phyloP scores from a whole-genome alignment of 164 flowering plant genomes.

The Tetrastigma voinierianum region DNA sequence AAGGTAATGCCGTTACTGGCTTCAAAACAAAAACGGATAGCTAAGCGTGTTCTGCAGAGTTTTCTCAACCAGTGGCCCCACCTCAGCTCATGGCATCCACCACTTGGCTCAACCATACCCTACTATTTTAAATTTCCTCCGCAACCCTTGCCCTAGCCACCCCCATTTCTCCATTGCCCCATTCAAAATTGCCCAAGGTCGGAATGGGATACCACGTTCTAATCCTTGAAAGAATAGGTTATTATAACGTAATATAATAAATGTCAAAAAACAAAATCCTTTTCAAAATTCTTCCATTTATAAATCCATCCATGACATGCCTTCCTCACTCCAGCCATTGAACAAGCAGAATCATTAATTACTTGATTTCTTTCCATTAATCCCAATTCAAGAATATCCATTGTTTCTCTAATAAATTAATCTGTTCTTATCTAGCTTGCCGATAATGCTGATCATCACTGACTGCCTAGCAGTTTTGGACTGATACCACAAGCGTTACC shows the following conservation, averaged over 20 bases:
- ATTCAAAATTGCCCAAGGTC: too few species aligned
- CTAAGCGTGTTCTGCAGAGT: constrained; percentile 19
- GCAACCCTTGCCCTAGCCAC: neutral
- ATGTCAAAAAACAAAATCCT: too few species aligned
- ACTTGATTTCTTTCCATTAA: neutral
- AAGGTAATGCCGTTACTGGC: constrained; percentile 59
- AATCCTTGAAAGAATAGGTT: too few species aligned
- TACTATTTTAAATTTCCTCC: neutral
- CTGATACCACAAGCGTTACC: neutral
- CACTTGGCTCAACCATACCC: neutral
- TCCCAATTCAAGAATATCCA: neutral
- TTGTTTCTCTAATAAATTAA: neutral
- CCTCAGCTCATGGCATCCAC: neutral
- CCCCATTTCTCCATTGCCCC: too few species aligned
- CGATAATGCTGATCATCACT: neutral
- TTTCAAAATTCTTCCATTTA: neutral
- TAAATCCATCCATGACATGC: neutral
- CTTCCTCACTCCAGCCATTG: neutral
- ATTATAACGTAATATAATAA: too few species aligned
- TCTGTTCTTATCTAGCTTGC: neutral
- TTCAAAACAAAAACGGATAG: constrained; percentile 48
- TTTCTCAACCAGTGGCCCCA: constrained; percentile 4
- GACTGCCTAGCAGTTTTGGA: neutral
- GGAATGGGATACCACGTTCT: too few species aligned
- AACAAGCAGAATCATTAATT: too few species aligned